These are phyloP conservation scores for Coemansia sp. DNA, from an alignment of 192 early-diverging fungal genomes.

Conservation along the genomic window DNA sequence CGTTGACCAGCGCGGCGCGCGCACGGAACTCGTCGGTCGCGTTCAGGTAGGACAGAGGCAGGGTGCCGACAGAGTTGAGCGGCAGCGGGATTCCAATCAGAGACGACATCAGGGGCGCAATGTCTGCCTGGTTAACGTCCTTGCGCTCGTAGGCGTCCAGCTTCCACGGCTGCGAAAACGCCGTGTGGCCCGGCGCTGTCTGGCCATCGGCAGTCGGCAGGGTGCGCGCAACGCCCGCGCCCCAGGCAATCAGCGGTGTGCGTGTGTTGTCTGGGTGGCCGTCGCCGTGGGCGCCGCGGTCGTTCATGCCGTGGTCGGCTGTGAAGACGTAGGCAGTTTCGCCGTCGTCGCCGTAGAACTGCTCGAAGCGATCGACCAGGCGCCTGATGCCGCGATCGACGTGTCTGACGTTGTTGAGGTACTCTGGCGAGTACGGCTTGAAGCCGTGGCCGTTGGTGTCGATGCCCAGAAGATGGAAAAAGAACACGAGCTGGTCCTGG, in stretches of 20 bases:
- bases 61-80: constrained; percentile 90
- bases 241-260: constrained; percentile 94
- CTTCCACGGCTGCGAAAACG: constrained; percentile 71
- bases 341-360: constrained; percentile 78
- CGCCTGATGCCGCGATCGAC: constrained; percentile 78
- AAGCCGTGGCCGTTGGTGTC: constrained; percentile 94
- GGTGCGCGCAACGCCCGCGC: constrained; percentile 78
- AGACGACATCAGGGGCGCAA: constrained; percentile 93
- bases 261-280: constrained; percentile 94
- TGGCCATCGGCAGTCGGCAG: constrained; percentile 34
- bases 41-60: constrained; percentile 81
- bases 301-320: constrained; percentile 96
- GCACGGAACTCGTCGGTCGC: constrained; percentile 74
- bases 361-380: constrained; percentile 69
- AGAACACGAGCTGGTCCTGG: constrained; percentile 82
- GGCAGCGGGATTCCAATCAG: constrained; percentile 86
- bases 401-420: constrained; percentile 80
- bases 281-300: constrained; percentile 90
- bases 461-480: constrained; percentile 92
- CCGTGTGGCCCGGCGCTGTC: constrained; percentile 72
- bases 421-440: constrained; percentile 83
- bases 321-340: constrained; percentile 91
- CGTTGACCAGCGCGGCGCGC: constrained; percentile 75
- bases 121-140: constrained; percentile 93
- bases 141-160: constrained; percentile 65